Evolutionary conservation across 768 basidiomycete species (phyloP).

Genomic region (Roridomyces roridus): DNA sequence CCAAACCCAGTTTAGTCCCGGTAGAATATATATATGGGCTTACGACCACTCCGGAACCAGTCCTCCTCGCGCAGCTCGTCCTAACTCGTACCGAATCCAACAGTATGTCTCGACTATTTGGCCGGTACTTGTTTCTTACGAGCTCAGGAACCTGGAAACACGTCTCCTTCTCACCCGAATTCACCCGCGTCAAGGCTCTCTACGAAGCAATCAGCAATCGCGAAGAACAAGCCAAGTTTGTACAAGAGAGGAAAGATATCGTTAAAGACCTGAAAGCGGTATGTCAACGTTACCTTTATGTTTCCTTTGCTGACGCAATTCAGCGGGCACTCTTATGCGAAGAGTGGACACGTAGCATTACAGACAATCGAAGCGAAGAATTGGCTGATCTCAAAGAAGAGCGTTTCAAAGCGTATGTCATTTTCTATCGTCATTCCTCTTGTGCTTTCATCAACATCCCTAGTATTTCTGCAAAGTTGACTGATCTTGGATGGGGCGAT

Average conservation of each 20-base stretch:
- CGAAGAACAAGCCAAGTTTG: constrained; percentile 33
- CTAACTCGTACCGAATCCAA: constrained; percentile 3
- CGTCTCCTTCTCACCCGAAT: constrained; percentile 28
- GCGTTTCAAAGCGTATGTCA: constrained; percentile 48
- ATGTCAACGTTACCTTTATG: background rate
- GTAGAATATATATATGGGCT: no score
- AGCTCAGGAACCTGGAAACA: constrained; percentile 22
- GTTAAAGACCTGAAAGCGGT: constrained; percentile 41
- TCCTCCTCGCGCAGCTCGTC: background rate
- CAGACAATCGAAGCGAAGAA: constrained; percentile 46
- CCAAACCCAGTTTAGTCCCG: constrained; percentile 1
- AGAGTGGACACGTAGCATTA: constrained; percentile 45
- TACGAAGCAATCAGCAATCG: background rate
- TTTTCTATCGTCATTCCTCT: no score
- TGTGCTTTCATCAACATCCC: no score
- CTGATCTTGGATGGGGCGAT: constrained; percentile 54
- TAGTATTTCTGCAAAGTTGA: constrained; percentile 54
- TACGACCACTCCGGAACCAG: no score
- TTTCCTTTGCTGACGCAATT: background rate
- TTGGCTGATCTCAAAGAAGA: constrained; percentile 49
- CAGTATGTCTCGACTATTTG: background rate
- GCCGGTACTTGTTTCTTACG: background rate
- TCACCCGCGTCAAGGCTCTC: constrained; percentile 33
- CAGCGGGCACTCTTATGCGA: constrained; percentile 50
- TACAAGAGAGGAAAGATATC: constrained; percentile 38